phyloP scores from a whole-genome alignment of 768 basidiomycete species.

The Lactifluus pinguis region DNA sequence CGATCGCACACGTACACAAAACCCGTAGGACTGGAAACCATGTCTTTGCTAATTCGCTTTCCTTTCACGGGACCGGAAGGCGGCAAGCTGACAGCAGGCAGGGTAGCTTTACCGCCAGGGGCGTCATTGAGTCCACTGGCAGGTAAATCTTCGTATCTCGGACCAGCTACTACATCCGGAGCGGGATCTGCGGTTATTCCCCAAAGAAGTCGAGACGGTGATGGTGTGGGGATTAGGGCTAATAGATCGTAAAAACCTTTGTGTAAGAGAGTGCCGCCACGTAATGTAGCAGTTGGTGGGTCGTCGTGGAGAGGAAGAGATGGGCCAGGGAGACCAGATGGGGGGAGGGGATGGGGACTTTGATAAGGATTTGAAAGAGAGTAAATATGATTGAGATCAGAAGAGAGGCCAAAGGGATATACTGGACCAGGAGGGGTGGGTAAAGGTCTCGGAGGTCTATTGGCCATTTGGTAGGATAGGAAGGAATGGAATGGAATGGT shows the following conservation, averaged over 20 bases:
- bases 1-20: constrained; percentile 59
- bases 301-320: constrained; percentile 29
- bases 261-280: constrained; percentile 68
- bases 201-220: constrained; percentile 59
- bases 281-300: constrained; percentile 41
- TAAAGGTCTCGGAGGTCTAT: constrained; percentile 14
- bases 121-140: constrained; percentile 22
- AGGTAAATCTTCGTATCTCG: constrained; percentile 56
- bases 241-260: constrained; percentile 87
- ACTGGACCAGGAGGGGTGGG: constrained; percentile 16
- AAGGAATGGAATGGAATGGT: background rate
- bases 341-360: constrained; percentile 31
- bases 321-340: constrained; percentile 22
- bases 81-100: constrained; percentile 25
- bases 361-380: constrained; percentile 17
- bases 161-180: constrained; percentile 45
- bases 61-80: constrained; percentile 35
- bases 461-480: constrained; percentile 1
- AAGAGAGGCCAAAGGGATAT: background rate
- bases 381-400: constrained; percentile 11
- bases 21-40: constrained; percentile 75
- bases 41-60: constrained; percentile 74
- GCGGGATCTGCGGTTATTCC: constrained; percentile 29
- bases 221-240: constrained; percentile 57
- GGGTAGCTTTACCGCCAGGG: constrained; percentile 18